Evolutionary conservation across 345 rosid genomes (phyloP), one percentile per base, ranked within the genome.

Genomic region (Eucalyptus decipiens): DNA sequence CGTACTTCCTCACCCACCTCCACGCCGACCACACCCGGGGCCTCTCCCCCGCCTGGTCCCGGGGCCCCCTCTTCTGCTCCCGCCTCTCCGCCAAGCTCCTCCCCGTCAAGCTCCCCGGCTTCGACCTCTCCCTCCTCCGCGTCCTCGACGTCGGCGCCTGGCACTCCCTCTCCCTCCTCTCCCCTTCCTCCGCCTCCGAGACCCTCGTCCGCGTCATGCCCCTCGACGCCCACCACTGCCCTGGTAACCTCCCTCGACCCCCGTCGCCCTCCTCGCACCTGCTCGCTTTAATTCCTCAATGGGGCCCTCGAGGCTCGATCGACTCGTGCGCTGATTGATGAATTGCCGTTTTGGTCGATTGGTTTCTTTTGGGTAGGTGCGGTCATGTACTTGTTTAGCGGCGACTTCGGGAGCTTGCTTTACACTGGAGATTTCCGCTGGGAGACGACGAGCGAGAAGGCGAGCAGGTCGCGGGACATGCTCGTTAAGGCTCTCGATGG

Each of bases 371-470:
- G 87, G 69, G 69, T 69, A 96, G 98, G 99, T 86, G 92, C 95
- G 1, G 92, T 97, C 81, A 97, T 97, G 99, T 92, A 94, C 89
- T 90, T 97, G 90, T 96, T 96, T 92, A 96, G 95, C 3, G 95
- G 97, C 43, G 95, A 93, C 15, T 95, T 96, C 32, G 99, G 98
- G 47, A 94, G 95, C 91, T 56, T 93, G 91, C 94, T 97, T 14
- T 96, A 93, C 92, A 96, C 97, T 0, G 98, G 97, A 11, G 97
- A 95, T 90, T 96, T 96, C 89, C 94, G 96, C 1, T 96, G 99
- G 99, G 97, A 95, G 86, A 45, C 67, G 4, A 60, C 80, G 30
- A 43, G 91, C 24, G 92, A 91, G 87, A 91, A 89, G 83, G 91
- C 92, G 4, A 90, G 90, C n/a, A 90, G 43, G 60, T 93, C 90